Percentiles rank a stretch among this genome's conserved stretches.
phyloP scores from a whole-genome alignment of 192 early-diverging fungal genomes.

The Coemansia erecta region DNA sequence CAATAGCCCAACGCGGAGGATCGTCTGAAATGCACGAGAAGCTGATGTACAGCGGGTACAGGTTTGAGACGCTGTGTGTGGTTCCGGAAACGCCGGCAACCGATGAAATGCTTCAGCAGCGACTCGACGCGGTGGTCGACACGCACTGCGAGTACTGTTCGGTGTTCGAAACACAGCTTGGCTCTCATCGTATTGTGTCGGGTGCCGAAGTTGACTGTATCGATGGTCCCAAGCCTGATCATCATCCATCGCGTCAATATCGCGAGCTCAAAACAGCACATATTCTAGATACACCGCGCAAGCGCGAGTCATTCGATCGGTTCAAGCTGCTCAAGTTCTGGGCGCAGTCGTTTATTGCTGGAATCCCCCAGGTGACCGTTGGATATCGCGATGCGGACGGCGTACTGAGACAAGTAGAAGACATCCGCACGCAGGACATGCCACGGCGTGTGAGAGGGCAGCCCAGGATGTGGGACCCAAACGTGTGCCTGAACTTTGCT shows the following conservation, averaged over 20 bases:
- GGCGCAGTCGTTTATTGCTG: conserved; percentile 91
- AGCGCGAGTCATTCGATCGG: conserved; percentile 67
- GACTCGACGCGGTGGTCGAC: conserved; percentile 55
- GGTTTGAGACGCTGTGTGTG: conserved; percentile 79
- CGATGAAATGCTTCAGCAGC: conserved; percentile 13
- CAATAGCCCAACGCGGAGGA: conserved; percentile 34
- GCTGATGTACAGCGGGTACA: conserved; percentile 87
- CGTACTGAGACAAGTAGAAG: conserved; percentile 48
- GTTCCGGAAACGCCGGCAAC: conserved; percentile 58
- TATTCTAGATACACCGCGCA: conserved; percentile 24
- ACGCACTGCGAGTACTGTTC: conserved; percentile 89
- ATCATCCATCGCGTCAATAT: conserved; percentile 64
- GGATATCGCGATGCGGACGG: conserved; percentile 84
- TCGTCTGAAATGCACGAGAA: conserved; percentile 57
- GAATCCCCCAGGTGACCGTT: conserved; percentile 77
- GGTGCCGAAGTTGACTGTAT: conserved; percentile 94
- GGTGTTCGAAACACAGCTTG: conserved; percentile 77
- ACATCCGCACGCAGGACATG: conserved; percentile 75
- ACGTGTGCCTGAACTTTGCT: conserved; percentile 84
- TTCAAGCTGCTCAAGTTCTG: conserved; percentile 88
- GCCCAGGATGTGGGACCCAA: conserved; percentile 72
- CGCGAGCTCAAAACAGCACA: conserved; percentile 82
- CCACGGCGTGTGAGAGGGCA: conserved; percentile 73
- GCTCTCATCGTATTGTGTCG: conserved; percentile 66
- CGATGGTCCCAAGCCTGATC: conserved; percentile 47